Evolutionary conservation across 441 rosid species (phyloP), one percentile per base, ranked within the genome.

Genomic region (Gossypium trilobum): DNA sequence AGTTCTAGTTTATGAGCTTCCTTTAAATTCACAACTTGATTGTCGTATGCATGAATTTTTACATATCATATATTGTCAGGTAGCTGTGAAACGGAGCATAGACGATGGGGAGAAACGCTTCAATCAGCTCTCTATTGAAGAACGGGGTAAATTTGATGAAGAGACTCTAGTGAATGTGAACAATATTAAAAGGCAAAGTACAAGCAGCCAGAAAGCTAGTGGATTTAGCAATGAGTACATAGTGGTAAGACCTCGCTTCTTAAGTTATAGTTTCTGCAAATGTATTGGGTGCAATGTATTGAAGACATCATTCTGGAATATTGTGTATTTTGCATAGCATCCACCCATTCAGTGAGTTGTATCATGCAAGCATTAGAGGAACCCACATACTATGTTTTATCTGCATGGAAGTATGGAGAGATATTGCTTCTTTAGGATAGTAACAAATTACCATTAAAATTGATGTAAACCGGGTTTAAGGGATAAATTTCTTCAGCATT

Each of bases 111-210:
- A 95, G 80, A 89, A 87, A 78, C 88, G 90, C 68, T 95, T 92
- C 83, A 88, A 91, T 81, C 87, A 87, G 75, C 92, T 95, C 61
- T 91, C 97, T 25, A 92, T 92, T 75, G 97, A 94, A 89, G 99
- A 92, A 79, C 82, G 97, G 31, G 97, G 96, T 0, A 91, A 95
- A 81, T 92, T 95, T 69, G 95, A 92, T 11, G 97, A 95, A 80
- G 95, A 92, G 79, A 95, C 97, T 10, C 94, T 92, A 55, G 97
- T 90, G 65, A 94, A 92, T 71, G 96, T 94, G 69, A 86, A 89
- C 81, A 89, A 77, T 79, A 85, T 92, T 20, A 87, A 80, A 80
- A 87, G 80, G 75, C 89, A 86, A 80, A 87, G 91, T 78, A 79
- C 92, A 2, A 60, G 36, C 54, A 85, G 81, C 71, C 82, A 63